A percentile compares a stretch with the other conserved stretches of the same genome.
These are phyloP conservation scores for Leptographium galeiforme DNA, from an alignment of 2,329 filamentous ascomycete species.

Conservation along the genomic window DNA sequence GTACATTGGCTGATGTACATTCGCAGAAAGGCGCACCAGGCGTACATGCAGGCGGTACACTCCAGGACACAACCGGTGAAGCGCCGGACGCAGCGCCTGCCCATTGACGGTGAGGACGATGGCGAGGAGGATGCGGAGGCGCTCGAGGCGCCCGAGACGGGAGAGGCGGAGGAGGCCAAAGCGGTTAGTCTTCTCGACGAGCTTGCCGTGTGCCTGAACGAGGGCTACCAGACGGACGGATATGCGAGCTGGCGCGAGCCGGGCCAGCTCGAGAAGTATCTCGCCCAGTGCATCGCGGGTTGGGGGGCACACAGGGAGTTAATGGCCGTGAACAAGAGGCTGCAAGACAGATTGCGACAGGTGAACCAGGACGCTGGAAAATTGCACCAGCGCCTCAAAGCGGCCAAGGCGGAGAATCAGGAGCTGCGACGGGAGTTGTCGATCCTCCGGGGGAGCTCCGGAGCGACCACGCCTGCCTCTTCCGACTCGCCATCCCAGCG, in stretches of 20 bases:
- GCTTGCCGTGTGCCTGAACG: background rate
- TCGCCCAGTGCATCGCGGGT: conserved; percentile 1
- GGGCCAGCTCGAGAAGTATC: background rate
- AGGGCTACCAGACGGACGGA: too few relatives aligned
- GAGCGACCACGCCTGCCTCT: too few relatives aligned
- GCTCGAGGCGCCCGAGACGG: too few relatives aligned
- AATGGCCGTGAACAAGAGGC: background rate
- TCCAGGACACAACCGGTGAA: background rate
- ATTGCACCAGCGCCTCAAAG: conserved; percentile 1
- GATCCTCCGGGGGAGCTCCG: too few relatives aligned
- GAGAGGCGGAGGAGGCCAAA: too few relatives aligned
- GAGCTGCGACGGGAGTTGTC: too few relatives aligned
- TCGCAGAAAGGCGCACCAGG: background rate
- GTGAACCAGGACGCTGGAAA: background rate
- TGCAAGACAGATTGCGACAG: background rate
- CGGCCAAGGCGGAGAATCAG: background rate
- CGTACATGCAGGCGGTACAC: conserved; percentile 2
- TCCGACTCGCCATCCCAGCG: too few relatives aligned
- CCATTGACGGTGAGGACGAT: background rate
- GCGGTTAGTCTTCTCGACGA: background rate
- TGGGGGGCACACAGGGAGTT: conserved; percentile 2
- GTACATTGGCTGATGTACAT: background rate
- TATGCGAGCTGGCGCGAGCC: background rate
- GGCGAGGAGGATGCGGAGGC: too few relatives aligned
- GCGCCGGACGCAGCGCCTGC: background rate